phyloP scores from a whole-genome alignment of 352 stramenopile species.

The Blastocystis sp. region DNA sequence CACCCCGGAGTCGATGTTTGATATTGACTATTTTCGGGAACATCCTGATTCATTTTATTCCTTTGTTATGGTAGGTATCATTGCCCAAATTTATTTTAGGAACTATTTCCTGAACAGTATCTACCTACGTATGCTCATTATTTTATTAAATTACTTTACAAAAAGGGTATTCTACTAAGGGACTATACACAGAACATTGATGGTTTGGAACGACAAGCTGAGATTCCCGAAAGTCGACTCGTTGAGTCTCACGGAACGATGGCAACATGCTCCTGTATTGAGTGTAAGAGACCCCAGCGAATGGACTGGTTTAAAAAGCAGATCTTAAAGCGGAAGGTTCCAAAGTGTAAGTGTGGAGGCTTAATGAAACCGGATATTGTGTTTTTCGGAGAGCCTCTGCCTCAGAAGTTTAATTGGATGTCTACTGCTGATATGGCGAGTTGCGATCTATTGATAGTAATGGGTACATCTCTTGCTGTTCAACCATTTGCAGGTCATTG shows the following conservation, averaged over 20 bases:
- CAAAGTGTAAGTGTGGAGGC: conserved; percentile 78
- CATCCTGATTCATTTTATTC: conserved; percentile 92
- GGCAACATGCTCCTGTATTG: conserved; percentile 83
- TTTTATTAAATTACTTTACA: conserved; percentile 87
- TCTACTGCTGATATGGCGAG: conserved; percentile 78
- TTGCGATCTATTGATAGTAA: conserved; percentile 91
- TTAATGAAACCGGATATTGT: conserved; percentile 93
- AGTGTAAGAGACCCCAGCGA: conserved; percentile 73
- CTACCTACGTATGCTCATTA: conserved; percentile 86
- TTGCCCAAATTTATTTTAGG: conserved; percentile 46
- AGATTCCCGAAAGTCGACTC: conserved; percentile 79
- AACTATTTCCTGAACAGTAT: conserved; percentile 79
- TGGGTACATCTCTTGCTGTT: conserved; percentile 94
- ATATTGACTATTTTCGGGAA: conserved; percentile 91
- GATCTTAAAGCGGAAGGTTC: conserved; percentile 67
- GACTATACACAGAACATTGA: conserved; percentile 98
- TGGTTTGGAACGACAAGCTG: conserved; percentile 84
- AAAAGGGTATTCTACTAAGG: conserved; percentile 84
- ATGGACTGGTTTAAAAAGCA: conserved; percentile 67
- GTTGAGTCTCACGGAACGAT: conserved; percentile 91
- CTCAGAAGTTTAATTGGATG: conserved; percentile 80
- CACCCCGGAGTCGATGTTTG: conserved; percentile 93
- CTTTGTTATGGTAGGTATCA: conserved; percentile 77
- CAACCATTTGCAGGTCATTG: conserved; percentile 81
- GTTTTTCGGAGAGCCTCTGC: conserved; percentile 92